These are phyloP conservation scores for Lactarius psammicola DNA, from an alignment of 768 basidiomycete genomes.

Conservation along the genomic window DNA sequence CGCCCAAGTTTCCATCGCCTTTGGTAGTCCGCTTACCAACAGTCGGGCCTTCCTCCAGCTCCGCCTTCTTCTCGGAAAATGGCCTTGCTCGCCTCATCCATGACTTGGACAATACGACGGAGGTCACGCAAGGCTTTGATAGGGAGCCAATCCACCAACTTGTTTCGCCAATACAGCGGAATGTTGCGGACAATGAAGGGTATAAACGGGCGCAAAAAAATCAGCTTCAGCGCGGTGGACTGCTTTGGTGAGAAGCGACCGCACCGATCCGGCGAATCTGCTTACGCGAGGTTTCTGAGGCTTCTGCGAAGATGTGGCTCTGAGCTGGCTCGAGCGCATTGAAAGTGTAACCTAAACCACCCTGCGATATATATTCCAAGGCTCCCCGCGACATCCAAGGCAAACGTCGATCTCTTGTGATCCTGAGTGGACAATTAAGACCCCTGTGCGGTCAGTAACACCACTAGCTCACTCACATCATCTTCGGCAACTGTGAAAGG, in stretches of 20 bases:
- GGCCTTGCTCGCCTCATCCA: conserved; percentile 34
- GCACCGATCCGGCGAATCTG: background rate
- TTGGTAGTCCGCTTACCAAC: background rate
- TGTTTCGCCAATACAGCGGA: conserved; percentile 32
- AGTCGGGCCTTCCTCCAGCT: conserved; percentile 18
- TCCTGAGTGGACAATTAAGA: conserved; percentile 23
- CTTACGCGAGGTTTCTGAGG: conserved; percentile 37
- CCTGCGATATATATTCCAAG: conserved; percentile 40
- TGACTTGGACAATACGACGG: conserved; percentile 33
- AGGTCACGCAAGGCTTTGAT: conserved; percentile 33
- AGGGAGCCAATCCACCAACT: conserved; percentile 38
- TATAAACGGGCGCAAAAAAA: conserved; percentile 13
- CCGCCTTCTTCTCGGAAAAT: conserved; percentile 37
- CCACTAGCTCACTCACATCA: conserved; percentile 17
- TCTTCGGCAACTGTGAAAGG: conserved; percentile 29
- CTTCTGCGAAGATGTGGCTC: conserved; percentile 34
- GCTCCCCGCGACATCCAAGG: conserved; percentile 38
- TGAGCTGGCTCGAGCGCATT: conserved; percentile 33
- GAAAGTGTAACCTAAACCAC: conserved; percentile 38
- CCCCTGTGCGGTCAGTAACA: background rate
- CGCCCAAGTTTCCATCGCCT: conserved; percentile 7
- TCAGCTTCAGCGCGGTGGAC: background rate
- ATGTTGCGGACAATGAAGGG: conserved; percentile 36
- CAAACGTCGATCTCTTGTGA: conserved; percentile 37
- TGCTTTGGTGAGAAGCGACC: background rate